Evolutionary conservation across 192 early-diverging fungal species (phyloP), one percentile per base, ranked within the genome.

Genomic region (Geranomyces variabilis): DNA sequence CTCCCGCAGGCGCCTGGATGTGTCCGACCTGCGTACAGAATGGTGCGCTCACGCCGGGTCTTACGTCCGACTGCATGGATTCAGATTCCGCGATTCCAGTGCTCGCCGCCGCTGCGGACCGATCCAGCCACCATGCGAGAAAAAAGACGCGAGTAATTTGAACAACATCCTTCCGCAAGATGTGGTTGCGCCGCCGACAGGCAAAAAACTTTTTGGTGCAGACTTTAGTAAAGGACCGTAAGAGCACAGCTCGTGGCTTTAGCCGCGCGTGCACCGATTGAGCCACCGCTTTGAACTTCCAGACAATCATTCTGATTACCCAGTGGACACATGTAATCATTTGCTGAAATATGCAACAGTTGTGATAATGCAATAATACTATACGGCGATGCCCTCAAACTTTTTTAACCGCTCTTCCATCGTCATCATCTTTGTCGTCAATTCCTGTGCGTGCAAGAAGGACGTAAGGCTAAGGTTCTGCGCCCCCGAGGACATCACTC

Each of bases 1-100:
- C 87, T n/a, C 90, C 90, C 17, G 84, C 80, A 41, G 90, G 90
- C 0, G 77, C 80, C 9, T 91, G 90, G 90, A 51, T 74, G 49
- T 74, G 72, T 43, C 65, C 63, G 10, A 65, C 61, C 15, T 74
- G 72, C 45, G 36, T 41, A 10, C 3, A 41, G 3, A 41, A 3
- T 15, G 51, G 28, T 7, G 51, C 15, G 15, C 51, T 28, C 4
- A 15, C 51, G 28, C 21, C 21, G 4, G 51, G 21, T 55, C 28
- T 21, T 7, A 7, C 51, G 51, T 21, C n/a, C 14, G 51, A 28
- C 14, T 55, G 51, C 7, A 14, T 24, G 51, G 36, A 7, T 41
- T 10, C 36, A 41, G 36, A 41, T 41, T 10, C 36, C 36, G 36
- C 36, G 10, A 41, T 41, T 10, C 36, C 36, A 10, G 36, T 41